Conservation (phyloP, 1,284 basidiomycete genomes). For the Trichosporon sp. region DNA sequence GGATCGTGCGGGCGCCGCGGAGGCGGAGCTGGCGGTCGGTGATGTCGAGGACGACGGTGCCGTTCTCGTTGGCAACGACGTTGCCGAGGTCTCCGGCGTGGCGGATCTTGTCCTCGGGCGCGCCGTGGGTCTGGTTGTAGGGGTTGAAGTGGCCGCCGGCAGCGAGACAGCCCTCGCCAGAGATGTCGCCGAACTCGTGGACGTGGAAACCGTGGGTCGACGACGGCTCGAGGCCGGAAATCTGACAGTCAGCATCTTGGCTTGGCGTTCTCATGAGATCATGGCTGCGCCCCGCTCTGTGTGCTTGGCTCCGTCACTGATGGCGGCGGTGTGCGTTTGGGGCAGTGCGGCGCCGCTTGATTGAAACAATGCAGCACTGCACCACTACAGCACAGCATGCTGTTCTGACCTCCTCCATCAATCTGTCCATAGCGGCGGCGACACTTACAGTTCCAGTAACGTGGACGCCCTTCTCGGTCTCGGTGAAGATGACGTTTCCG, state of each 20-base stretch:
- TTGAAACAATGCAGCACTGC: neutral
- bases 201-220: conserved; percentile 20
- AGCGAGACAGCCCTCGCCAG: conserved; percentile 7
- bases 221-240: conserved; percentile 8
- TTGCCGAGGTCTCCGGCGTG: conserved; percentile 24
- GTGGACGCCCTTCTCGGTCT: conserved; percentile 6
- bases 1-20: conserved; percentile 11
- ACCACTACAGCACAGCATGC: neutral
- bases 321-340: neutral
- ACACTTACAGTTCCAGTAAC: conserved; percentile 15
- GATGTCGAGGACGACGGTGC: neutral
- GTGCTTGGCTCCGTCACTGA: neutral
- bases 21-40: conserved; percentile 2
- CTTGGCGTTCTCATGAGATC: neutral
- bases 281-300: neutral
- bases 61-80: conserved; percentile 35
- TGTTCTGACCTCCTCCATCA: neutral
- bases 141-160: conserved; percentile 19
- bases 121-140: conserved; percentile 16
- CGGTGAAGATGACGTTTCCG: conserved; percentile 15
- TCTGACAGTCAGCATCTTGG: conserved; percentile 8
- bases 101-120: conserved; percentile 10
- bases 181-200: conserved; percentile 16
- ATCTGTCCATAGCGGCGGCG: neutral
- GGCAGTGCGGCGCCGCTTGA: too few relatives aligned